Base-by-base conservation (phyloP, 345 rosid species). In the Gossypium bickii region DNA sequence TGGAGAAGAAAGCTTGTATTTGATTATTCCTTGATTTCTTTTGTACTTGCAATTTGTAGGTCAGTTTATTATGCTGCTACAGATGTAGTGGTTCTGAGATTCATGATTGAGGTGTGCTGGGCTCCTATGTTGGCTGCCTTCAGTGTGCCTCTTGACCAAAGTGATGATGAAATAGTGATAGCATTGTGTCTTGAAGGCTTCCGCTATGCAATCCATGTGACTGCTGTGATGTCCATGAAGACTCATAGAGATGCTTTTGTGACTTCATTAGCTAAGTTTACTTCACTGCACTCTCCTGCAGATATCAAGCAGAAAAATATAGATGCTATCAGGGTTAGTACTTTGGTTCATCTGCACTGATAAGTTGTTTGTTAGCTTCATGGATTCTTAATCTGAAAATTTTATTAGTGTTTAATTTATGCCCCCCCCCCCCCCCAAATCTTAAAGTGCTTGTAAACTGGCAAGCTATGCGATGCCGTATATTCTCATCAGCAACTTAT, bases 91-190 rank as follows among this genome's bases (percentile, higher is more conserved):
- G 88, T 93, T 78, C 93, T 96, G 76, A 85, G 98, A 81, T 96
- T 96, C 87, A 96, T 96, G 99, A 84, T 93, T 76, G 99, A 96
- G 85, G 99, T 85, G 60, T 96, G 99, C 83, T 96, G 99, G 99
- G 99, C 99, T 81, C 98, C 98, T 56, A 93, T 96, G 99, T 78
- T 96, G 89, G 99, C 99, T 75, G 99, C 99, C 80, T 96, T 96
- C 87, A 96, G 99, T 75, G 98, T 96, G 74, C 99, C 98, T 61
- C 95, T 96, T 60, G 99, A 96, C 81, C 98, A 89, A 85, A 96
- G 98, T 83, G 99, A 90, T 67, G 97, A 93, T 82, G 92, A 91
- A 80, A 90, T 90, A 38, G 83, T 93, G 77, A 85, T 94, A 86
- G 80, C 89, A 76, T 82, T 92, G 66, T 96, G 99, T 83, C 93